Evolutionary conservation across 2,329 filamentous ascomycete genomes (phyloP), one percentile per base, ranked within the genome.

Genomic region (Chaetomium olivaceum): DNA sequence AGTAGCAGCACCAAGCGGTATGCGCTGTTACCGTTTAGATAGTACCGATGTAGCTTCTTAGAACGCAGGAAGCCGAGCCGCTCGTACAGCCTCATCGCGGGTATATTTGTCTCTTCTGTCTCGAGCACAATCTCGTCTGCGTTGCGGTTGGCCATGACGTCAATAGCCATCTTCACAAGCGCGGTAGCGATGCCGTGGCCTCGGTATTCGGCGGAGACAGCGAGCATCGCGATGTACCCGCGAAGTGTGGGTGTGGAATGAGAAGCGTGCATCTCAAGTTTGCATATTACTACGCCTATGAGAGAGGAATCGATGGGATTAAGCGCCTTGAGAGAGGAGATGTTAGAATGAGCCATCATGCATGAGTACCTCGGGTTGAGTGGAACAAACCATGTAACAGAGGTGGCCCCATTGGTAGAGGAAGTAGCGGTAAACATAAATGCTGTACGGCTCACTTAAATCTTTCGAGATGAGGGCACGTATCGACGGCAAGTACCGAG

Each of bases 341-440:
- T 27, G 65, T 66, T 39, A 69, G 52, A 16, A 29, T 5, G 19
- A 31, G 21, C 48, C 62, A 50, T 9, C 56, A 54, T n/a, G 29
- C 33, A 14, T 16, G 1, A 19, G 4, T 12, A 36, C 33, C 4
- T 12, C 14, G 11, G 29, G 14, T 31, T 31, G 25, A 27, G 6
- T 19, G 25, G 9, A 39, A 50, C 61, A 3, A 8, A 94, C 93
- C 88, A 98, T 91, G 79, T 92, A 98, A 79, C 95, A 99, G n/a
- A 99, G 81, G 75, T 98, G 90, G 5, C 91, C 91, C 95, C 95
- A 99, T 85, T 98, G 93, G 76, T 96, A 97, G 21, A 99, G 82
- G 74, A 99, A 99, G 77, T 99, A 99, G 36, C 95, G 89, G 78
- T 98, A 99, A 65, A 99, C 95, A 80, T 99, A 99, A 76, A 99